Conservation (phyloP, 2,329 filamentous ascomycete genomes). For the Nemania sp. region DNA sequence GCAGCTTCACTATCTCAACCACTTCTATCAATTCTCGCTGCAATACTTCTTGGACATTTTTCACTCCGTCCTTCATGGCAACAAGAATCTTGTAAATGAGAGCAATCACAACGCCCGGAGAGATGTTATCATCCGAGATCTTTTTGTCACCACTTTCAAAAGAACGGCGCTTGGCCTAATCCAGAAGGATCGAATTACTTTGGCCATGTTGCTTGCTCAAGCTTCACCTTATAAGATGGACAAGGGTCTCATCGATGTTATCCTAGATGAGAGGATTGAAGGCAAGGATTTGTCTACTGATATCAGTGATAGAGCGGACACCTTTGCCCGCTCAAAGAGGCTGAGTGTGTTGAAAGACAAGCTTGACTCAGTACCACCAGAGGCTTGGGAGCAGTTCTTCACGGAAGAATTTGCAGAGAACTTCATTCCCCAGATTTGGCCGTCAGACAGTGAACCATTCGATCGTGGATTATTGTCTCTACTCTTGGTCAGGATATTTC, state of each 20-base stretch:
- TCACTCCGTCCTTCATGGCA: slow-evolving; percentile 82
- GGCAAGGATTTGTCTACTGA: slow-evolving; percentile 79
- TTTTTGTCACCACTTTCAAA: slow-evolving; percentile 90
- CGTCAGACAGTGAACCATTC: slow-evolving; percentile 62
- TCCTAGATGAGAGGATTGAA: slow-evolving; percentile 77
- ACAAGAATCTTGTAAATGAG: slow-evolving; percentile 70
- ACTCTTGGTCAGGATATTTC: slow-evolving; percentile 89
- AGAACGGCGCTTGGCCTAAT: slow-evolving; percentile 90
- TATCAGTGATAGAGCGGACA: slow-evolving; percentile 64
- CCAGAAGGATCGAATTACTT: slow-evolving; percentile 90
- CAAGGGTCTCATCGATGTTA: slow-evolving; percentile 80
- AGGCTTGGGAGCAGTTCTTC: slow-evolving; percentile 81
- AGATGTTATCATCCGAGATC: slow-evolving; percentile 85
- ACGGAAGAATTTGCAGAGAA: slow-evolving; percentile 85
- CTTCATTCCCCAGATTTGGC: slow-evolving; percentile 76
- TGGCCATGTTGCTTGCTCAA: slow-evolving; percentile 93
- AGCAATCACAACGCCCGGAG: slow-evolving; percentile 78
- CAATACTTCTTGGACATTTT: slow-evolving; percentile 99
- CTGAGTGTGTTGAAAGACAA: slow-evolving; percentile 74
- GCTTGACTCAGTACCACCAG: slow-evolving; percentile 62
- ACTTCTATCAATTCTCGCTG: slow-evolving; percentile 99
- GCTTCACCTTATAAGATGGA: slow-evolving; percentile 97
- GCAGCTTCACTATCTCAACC: slow-evolving; percentile 96
- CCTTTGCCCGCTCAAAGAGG: slow-evolving; percentile 68
- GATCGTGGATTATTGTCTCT: slow-evolving; percentile 83